Conservation (phyloP, 805 yeast species). For the Hanseniaspora lindneri region DNA sequence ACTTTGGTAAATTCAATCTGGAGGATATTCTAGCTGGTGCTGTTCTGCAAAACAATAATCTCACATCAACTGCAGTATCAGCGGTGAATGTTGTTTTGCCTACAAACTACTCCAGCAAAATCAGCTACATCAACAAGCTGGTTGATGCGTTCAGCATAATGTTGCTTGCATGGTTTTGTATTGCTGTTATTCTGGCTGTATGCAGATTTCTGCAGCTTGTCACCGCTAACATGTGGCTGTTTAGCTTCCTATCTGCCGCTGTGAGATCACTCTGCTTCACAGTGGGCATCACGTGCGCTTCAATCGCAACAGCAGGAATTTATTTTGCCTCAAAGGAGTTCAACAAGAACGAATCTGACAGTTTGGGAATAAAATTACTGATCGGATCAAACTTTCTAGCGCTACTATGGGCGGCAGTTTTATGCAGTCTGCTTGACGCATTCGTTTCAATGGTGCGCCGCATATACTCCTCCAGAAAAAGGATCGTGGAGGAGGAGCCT, state of each 20-base stretch:
- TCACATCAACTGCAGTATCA: neutral
- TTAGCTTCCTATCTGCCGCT: too few species aligned
- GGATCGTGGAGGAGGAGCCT: neutral
- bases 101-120: neutral
- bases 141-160: conserved; percentile 6
- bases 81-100: conserved; percentile 1
- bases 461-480: neutral
- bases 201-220: neutral
- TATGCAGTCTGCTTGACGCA: neutral
- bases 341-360: too few species aligned
- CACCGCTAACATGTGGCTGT: too few species aligned
- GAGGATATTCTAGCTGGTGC: neutral
- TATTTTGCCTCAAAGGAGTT: too few species aligned
- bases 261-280: too few species aligned
- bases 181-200: neutral
- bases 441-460: neutral
- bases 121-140: neutral
- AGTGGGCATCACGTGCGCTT: too few species aligned
- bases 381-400: too few species aligned
- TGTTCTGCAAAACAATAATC: neutral
- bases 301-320: too few species aligned
- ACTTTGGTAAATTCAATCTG: neutral
- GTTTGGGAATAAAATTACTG: too few species aligned
- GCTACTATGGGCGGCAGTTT: too few species aligned
- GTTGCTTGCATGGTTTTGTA: neutral